Base-by-base conservation (phyloP, 1,284 basidiomycete species). In the Entoloma clypeatum region DNA sequence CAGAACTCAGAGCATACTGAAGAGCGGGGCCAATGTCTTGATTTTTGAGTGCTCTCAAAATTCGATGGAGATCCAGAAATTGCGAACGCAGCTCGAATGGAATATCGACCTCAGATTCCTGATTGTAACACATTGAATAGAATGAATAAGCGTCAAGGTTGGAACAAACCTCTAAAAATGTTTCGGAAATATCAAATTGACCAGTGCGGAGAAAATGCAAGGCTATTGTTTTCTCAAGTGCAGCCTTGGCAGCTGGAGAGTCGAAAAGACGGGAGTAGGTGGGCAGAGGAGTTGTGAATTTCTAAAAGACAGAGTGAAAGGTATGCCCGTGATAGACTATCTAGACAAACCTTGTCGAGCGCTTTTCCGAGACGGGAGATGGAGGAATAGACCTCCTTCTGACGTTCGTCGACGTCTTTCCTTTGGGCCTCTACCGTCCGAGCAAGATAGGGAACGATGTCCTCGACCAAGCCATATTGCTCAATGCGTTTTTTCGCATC, bases 341-440 rank as follows among this genome's bases (percentile, higher is more conserved):
- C 32, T 13, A 7, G 22, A 35, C 65, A 32, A 39, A 90, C 92
- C 83, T 94, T 96, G 59, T 96, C 92, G 53, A 95, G 62, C 0
- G 80, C 74, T 63, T 93, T 95, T 21, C 89, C 89, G 25, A 92
- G 72, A 50, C 78, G 79, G 13, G 80, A 77, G 5, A 94, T 65
- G 1, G 82, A 79, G 17, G 73, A 76, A 56, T 93, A 90, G 39
- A 92, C 75, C 52, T 91, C 90, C 63, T 93, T 95, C 68, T 93
- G 81, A 1, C 82, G 75, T 34, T 92, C 87, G 48, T 92, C 90
- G 0, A 92, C 71, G 43, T 91, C 88, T 61, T 84, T 91, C 78
- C 87, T 92, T 57, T 69, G 78, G 2, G 68, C 61, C 29, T 87
- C 84, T 2, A 89, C 69, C 2, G 70, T 68, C 56, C 76, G 76